A percentile compares a stretch with the other conserved stretches of the same genome.
These are phyloP conservation scores for Candida railenensis DNA, from an alignment of 805 yeast species.

Conservation along the genomic window DNA sequence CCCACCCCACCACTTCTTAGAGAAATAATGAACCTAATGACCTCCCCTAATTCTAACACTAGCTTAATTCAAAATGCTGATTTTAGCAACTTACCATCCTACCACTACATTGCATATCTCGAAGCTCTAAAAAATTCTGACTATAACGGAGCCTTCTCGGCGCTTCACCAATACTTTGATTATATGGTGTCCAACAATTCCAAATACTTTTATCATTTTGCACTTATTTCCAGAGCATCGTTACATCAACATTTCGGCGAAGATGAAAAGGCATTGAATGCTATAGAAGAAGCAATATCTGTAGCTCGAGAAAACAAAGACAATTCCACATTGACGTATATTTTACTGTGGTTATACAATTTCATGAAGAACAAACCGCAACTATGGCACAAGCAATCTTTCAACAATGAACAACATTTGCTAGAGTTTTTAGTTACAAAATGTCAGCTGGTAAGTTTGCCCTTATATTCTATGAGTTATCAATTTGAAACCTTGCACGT, in stretches of 20 bases:
- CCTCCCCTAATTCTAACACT: conserved; percentile 42
- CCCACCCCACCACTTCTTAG: conserved; percentile 46
- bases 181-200: conserved; percentile 69
- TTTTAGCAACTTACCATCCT: conserved; percentile 31
- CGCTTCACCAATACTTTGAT: conserved; percentile 63
- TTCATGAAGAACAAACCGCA: conserved; percentile 69
- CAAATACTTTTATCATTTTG: conserved; percentile 70
- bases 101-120: conserved; percentile 59
- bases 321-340: conserved; percentile 64
- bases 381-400: conserved; percentile 42
- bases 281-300: conserved; percentile 82
- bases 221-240: conserved; percentile 68
- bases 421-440: conserved; percentile 58
- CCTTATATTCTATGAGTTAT: conserved; percentile 59
- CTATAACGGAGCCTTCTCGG: conserved; percentile 55
- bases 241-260: conserved; percentile 69
- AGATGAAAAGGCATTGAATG: conserved; percentile 65
- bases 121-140: conserved; percentile 59
- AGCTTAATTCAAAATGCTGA: conserved; percentile 30
- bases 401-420: conserved; percentile 62
- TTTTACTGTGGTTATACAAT: conserved; percentile 72
- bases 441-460: conserved; percentile 48
- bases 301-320: conserved; percentile 88
- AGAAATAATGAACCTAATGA: conserved; percentile 43
- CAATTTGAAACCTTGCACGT: conserved; percentile 61